These are phyloP conservation scores for Trypanosoma mega DNA, from an alignment of 208 protist genomes.

Conservation along the genomic window DNA sequence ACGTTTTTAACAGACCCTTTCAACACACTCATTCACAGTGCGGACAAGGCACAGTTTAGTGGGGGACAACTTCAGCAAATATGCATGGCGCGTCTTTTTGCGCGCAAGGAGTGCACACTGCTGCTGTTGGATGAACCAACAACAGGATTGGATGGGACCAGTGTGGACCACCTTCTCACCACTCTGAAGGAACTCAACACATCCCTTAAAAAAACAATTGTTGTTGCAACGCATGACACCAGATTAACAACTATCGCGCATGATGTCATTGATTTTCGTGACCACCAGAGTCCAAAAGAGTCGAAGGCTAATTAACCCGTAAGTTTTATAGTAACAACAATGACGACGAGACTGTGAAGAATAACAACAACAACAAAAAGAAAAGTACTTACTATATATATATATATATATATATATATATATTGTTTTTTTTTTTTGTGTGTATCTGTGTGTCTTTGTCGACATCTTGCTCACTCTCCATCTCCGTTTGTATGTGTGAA, in stretches of 20 bases:
- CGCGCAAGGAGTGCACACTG: slow-evolving; percentile 35
- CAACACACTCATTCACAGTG: slow-evolving; percentile 54
- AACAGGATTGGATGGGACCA: slow-evolving; percentile 53
- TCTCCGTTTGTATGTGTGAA: slow-evolving; percentile 11
- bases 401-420: background rate
- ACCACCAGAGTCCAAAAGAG: slow-evolving; percentile 1
- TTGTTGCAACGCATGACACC: slow-evolving; percentile 74
- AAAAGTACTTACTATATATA: slow-evolving; percentile 3
- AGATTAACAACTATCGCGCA: slow-evolving; percentile 57
- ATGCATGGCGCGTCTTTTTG: slow-evolving; percentile 72
- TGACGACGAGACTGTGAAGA: background rate
- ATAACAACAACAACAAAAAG: background rate
- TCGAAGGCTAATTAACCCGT: background rate
- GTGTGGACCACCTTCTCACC: slow-evolving; percentile 44
- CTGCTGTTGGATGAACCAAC: slow-evolving; percentile 81
- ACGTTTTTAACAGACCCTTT: slow-evolving; percentile 64
- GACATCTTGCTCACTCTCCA: background rate
- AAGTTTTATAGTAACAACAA: background rate
- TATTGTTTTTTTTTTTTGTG: slow-evolving; percentile 20
- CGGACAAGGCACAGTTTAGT: slow-evolving; percentile 73
- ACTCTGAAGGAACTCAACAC: slow-evolving; percentile 57
- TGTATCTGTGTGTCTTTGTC: slow-evolving; percentile 6
- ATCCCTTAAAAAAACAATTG: slow-evolving; percentile 62
- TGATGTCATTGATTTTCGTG: slow-evolving; percentile 34
- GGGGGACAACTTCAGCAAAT: slow-evolving; percentile 82